These are phyloP conservation scores for Pseudogymnoascus sp. DNA, from an alignment of 2,329 filamentous ascomycete species.

Conservation along the genomic window DNA sequence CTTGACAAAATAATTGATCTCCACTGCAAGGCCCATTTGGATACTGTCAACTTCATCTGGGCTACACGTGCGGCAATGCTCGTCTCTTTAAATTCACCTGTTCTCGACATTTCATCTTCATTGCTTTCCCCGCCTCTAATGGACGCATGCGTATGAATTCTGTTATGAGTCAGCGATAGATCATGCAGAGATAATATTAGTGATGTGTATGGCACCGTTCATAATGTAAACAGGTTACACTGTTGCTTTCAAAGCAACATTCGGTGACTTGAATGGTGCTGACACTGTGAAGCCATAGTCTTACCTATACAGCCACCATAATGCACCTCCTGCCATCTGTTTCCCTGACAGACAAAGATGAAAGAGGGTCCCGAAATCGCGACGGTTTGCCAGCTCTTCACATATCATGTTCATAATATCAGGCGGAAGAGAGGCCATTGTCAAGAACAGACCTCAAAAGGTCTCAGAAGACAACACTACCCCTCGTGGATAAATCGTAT, in stretches of 20 bases:
- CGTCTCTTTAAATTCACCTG: slow-evolving; percentile 13
- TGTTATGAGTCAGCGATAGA: slow-evolving; percentile 25
- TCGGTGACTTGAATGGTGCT: background rate
- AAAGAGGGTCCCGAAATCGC: slow-evolving; percentile 55
- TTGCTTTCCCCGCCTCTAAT: slow-evolving; percentile 37
- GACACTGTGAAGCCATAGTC: slow-evolving; percentile 14
- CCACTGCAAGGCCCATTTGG: slow-evolving; percentile 60
- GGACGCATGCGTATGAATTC: slow-evolving; percentile 41
- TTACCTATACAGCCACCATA: slow-evolving; percentile 58
- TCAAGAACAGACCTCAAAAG: background rate
- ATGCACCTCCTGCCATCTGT: slow-evolving; percentile 49
- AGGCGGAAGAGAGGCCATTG: slow-evolving; percentile 37
- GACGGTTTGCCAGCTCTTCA: slow-evolving; percentile 46
- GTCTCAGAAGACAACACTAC: background rate
- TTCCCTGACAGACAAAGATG: slow-evolving; percentile 49
- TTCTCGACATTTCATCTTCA: slow-evolving; percentile 31
- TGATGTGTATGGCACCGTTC: background rate
- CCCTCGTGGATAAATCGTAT: background rate
- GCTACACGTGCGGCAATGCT: slow-evolving; percentile 16
- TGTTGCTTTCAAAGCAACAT: background rate
- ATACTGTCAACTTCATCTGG: slow-evolving; percentile 16
- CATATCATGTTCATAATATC: slow-evolving; percentile 57
- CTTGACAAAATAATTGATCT: slow-evolving; percentile 61
- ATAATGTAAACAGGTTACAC: background rate
- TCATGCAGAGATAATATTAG: background rate